A percentile compares a stretch with the other conserved stretches of the same genome.
Conservation (phyloP, 257 asterid species). For the Henckelia pumila region DNA sequence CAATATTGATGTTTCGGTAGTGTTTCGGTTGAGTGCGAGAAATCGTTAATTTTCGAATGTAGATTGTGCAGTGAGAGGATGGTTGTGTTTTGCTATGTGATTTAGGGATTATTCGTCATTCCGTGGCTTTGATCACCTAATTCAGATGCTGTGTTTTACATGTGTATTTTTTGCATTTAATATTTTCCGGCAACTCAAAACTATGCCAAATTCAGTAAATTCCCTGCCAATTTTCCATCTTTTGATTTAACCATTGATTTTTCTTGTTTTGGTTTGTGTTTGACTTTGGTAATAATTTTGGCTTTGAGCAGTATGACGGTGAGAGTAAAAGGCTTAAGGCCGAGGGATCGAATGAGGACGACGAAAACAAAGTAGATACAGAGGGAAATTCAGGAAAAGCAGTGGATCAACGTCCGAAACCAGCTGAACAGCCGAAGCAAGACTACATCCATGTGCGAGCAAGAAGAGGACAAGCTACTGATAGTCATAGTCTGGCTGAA, state of each 20-base stretch:
- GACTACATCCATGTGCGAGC: constrained; percentile 72
- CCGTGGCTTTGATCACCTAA: not conserved
- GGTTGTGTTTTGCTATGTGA: not conserved
- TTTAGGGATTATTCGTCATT: not conserved
- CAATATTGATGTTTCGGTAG: constrained; percentile 28
- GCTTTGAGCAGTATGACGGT: constrained; percentile 37
- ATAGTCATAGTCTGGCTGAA: constrained; percentile 72
- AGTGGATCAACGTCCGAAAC: constrained; percentile 38
- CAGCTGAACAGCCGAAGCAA: constrained; percentile 56
- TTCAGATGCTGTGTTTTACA: too few species aligned
- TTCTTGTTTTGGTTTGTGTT: too few species aligned
- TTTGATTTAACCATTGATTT: not conserved
- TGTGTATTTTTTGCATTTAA: too few species aligned
- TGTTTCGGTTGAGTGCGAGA: not conserved
- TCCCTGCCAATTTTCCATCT: not conserved
- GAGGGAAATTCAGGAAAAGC: constrained; percentile 42
- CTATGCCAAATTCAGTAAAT: not conserved
- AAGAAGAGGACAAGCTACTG: constrained; percentile 75
- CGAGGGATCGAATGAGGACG: constrained; percentile 29
- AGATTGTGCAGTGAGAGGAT: not conserved
- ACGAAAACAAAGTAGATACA: constrained; percentile 32
- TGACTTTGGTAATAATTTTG: constrained; percentile 6
- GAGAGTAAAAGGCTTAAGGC: constrained; percentile 42
- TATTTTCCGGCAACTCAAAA: too few species aligned
- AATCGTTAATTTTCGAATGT: not conserved